Evolutionary conservation across 441 rosid species (phyloP).

Genomic region (Aleurites moluccanus): DNA sequence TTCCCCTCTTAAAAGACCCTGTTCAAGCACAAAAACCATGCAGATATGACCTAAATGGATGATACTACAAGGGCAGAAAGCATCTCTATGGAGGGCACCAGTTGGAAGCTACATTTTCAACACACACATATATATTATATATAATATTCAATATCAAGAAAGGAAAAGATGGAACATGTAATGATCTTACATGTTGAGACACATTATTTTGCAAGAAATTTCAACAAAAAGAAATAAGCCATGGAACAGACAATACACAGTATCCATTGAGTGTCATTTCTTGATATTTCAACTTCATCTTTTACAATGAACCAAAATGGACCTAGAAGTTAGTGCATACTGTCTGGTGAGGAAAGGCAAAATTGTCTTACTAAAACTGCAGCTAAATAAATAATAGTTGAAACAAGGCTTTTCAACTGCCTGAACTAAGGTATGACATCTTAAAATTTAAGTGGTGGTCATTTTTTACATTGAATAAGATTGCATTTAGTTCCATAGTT

Average conservation of each 20-base stretch:
- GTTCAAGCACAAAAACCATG: neutral
- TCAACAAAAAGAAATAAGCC: neutral
- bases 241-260: neutral
- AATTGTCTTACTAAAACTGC: neutral
- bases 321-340: neutral
- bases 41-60: neutral
- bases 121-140: too few species aligned
- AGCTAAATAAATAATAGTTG: neutral
- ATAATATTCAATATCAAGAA: neutral
- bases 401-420: neutral
- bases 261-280: neutral
- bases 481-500: neutral
- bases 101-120: neutral
- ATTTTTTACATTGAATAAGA: neutral
- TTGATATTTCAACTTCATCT: neutral
- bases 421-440: neutral
- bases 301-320: neutral
- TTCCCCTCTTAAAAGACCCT: neutral
- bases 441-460: neutral
- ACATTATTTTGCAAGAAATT: neutral
- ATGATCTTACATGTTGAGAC: neutral
- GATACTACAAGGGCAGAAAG: neutral
- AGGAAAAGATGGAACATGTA: neutral
- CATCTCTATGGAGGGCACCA: neutral
- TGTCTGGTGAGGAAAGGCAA: neutral